Percentiles rank a stretch among this genome's conserved stretches.
Conservation (phyloP, 306 rosid species). For the Cucurbita moschata region DNA sequence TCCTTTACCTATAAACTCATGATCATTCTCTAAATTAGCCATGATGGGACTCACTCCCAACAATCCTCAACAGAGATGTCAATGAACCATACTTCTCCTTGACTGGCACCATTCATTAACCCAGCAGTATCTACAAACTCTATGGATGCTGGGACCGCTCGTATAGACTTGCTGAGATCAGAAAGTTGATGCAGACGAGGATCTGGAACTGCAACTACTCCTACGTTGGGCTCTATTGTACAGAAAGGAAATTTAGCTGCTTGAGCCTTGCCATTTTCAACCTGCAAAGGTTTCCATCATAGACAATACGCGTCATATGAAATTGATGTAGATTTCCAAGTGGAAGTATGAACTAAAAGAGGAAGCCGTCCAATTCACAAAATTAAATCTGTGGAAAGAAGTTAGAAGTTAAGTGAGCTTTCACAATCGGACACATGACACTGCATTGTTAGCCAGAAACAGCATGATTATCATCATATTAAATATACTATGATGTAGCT, state of each 20-base stretch:
- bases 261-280: constrained; percentile 97
- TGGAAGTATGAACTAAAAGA: not conserved
- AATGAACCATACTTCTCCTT: constrained; percentile 65
- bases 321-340: not conserved
- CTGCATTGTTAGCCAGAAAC: not conserved
- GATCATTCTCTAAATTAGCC: no score
- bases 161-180: constrained; percentile 78
- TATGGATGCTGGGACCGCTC: constrained; percentile 77
- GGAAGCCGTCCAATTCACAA: not conserved
- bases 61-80: not conserved
- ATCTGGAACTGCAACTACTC: constrained; percentile 97
- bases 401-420: not conserved
- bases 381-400: not conserved
- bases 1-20: no score
- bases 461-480: not conserved
- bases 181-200: constrained; percentile 73
- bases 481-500: not conserved
- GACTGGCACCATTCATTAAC: constrained; percentile 93
- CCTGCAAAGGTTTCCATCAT: constrained; percentile 34
- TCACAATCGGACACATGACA: not conserved
- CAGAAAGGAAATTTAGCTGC: constrained; percentile 98
- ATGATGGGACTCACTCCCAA: no score
- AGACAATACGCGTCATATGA: not conserved
- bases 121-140: constrained; percentile 98
- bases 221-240: constrained; percentile 96